Conservation (phyloP, 495 filamentous ascomycete species). For the Talaromyces nanjingensis region DNA sequence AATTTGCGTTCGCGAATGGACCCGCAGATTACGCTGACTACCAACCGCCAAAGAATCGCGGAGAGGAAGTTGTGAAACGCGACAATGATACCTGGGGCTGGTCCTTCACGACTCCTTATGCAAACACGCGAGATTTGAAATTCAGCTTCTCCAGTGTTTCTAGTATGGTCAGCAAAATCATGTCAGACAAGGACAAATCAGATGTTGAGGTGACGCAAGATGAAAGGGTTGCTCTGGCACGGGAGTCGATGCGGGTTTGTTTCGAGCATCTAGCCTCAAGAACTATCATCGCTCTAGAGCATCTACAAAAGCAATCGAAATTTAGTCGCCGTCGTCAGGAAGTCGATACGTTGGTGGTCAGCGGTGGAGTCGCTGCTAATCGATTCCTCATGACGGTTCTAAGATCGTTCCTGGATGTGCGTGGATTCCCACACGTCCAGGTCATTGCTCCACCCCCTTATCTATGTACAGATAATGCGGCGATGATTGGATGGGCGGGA, state of each 20-base stretch:
- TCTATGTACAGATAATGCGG: constrained; percentile 90
- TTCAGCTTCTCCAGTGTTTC: constrained; percentile 63
- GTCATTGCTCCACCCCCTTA: constrained; percentile 65
- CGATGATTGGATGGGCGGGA: constrained; percentile 97
- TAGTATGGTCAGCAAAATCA: constrained; percentile 43
- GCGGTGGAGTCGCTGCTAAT: constrained; percentile 87
- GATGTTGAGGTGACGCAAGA: constrained; percentile 16
- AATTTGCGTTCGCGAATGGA: constrained; percentile 65
- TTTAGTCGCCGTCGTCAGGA: constrained; percentile 14
- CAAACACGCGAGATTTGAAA: constrained; percentile 41
- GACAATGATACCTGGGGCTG: constrained; percentile 45
- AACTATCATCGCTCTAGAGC: constrained; percentile 57
- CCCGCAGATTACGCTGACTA: constrained; percentile 47
- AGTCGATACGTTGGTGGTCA: constrained; percentile 65
- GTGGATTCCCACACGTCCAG: constrained; percentile 54
- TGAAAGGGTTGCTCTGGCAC: constrained; percentile 59
- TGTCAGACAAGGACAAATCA: constrained; percentile 23
- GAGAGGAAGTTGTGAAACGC: constrained; percentile 40
- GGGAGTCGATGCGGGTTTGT: constrained; percentile 64
- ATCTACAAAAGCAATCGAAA: constrained; percentile 17
- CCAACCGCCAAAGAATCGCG: constrained; percentile 42
- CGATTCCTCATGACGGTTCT: constrained; percentile 64
- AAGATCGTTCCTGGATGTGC: constrained; percentile 50
- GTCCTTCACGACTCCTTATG: constrained; percentile 48
- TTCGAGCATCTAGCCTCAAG: constrained; percentile 83